Percentiles rank a stretch among this genome's conserved stretches.
Conservation (phyloP, 805 yeast genomes). For the Debaryomyces tyrocola region DNA sequence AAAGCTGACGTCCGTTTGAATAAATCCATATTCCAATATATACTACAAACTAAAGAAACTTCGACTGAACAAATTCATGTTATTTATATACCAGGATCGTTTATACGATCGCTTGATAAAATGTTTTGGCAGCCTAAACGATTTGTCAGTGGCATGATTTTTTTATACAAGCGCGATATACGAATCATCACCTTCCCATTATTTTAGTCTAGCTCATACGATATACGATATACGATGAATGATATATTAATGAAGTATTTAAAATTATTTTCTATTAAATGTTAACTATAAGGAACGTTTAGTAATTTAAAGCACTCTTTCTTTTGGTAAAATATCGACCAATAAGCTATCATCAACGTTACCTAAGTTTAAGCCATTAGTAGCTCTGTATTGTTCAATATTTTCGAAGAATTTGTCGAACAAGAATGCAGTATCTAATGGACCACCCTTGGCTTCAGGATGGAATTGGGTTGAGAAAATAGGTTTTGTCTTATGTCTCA, state of each 20-base stretch:
- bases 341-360: constrained; percentile 49
- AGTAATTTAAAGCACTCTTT: constrained; percentile 49
- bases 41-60: too few relatives aligned
- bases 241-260: not conserved
- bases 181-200: not conserved
- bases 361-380: constrained; percentile 41
- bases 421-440: constrained; percentile 85
- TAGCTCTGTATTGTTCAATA: constrained; percentile 52
- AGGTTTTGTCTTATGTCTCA: constrained; percentile 85
- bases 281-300: not conserved
- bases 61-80: too few relatives aligned
- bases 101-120: not conserved
- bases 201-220: not conserved
- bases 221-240: not conserved
- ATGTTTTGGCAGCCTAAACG: not conserved
- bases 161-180: not conserved
- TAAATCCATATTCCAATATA: constrained; percentile 1
- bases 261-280: not conserved
- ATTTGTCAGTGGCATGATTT: not conserved
- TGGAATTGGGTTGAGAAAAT: constrained; percentile 97
- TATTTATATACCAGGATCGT: too few relatives aligned
- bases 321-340: constrained; percentile 64
- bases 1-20: constrained; percentile 12
- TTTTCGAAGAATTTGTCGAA: constrained; percentile 85
- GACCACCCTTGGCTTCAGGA: constrained; percentile 99